Evolutionary conservation across 2,329 filamentous ascomycete species (phyloP).

Genomic region (Exophiala viscosa): DNA sequence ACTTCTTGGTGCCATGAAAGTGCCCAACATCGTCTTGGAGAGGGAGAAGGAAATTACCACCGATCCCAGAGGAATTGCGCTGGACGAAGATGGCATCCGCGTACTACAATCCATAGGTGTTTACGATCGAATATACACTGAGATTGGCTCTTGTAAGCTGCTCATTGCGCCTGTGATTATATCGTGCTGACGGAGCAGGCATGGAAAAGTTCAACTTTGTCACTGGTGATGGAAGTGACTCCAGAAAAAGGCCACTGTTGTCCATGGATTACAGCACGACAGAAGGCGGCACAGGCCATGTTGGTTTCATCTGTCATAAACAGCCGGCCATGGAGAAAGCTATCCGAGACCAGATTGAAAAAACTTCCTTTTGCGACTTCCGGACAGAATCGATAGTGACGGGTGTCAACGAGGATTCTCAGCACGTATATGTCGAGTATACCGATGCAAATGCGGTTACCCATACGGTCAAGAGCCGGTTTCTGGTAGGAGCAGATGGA

Average conservation of each 20-base stretch:
- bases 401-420: conserved; percentile 12
- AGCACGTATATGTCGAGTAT: conserved; percentile 15
- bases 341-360: conserved; percentile 20
- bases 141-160: conserved; percentile 31
- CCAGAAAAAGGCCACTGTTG: conserved; percentile 22
- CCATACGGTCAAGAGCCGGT: conserved; percentile 27
- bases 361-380: conserved; percentile 14
- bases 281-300: conserved; percentile 32
- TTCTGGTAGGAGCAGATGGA: conserved; percentile 32
- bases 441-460: conserved; percentile 21
- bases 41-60: conserved; percentile 31
- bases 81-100: conserved; percentile 35
- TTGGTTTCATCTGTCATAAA: conserved; percentile 33
- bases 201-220: conserved; percentile 25
- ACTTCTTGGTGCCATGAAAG: conserved; percentile 27
- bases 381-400: conserved; percentile 18
- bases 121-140: conserved; percentile 31
- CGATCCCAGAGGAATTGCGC: conserved; percentile 33
- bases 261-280: conserved; percentile 24
- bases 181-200: conserved; percentile 11
- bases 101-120: conserved; percentile 32
- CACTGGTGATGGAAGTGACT: conserved; percentile 14
- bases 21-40: conserved; percentile 32
- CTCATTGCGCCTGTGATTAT: neutral
- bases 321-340: conserved; percentile 32